A percentile compares a stretch with the other conserved stretches of the same genome.
These are phyloP conservation scores for Plenodomus tracheiphilus DNA, from an alignment of 2,329 filamentous ascomycete genomes.

Conservation along the genomic window DNA sequence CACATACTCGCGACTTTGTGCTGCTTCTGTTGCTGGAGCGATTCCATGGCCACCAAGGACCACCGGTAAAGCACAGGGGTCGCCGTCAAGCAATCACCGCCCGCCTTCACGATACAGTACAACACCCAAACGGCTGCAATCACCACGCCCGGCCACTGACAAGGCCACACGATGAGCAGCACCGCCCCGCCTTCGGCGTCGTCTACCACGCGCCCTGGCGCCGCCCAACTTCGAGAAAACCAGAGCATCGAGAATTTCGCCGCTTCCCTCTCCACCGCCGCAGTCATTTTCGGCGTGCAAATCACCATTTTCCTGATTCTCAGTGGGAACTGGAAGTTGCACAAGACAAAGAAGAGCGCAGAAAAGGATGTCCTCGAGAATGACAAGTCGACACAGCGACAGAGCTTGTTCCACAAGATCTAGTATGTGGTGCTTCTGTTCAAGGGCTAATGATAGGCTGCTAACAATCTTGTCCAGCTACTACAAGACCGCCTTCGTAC, in stretches of 20 bases:
- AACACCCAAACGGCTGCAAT: conserved; percentile 4
- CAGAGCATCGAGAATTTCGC: conserved; percentile 45
- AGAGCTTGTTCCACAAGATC: conserved; percentile 44
- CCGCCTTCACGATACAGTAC: not conserved
- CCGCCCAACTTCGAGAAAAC: conserved; percentile 23
- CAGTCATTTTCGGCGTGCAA: conserved; percentile 42
- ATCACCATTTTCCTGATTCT: conserved; percentile 40
- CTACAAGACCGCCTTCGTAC: conserved; percentile 45
- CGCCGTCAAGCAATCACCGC: not conserved
- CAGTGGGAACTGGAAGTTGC: conserved; percentile 44
- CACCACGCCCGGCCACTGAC: not conserved
- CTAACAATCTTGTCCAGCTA: conserved; percentile 23
- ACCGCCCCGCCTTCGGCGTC: conserved; percentile 3
- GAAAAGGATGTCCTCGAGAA: not conserved
- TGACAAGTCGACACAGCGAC: conserved; percentile 29
- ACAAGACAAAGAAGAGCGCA: conserved; percentile 22
- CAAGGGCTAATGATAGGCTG: not conserved
- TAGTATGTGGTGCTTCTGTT: conserved; percentile 28
- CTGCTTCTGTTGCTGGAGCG: not conserved
- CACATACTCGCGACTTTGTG: conserved; percentile 2
- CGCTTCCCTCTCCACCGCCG: conserved; percentile 41
- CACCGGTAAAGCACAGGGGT: conserved; percentile 14
- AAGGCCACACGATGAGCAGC: conserved; percentile 10
- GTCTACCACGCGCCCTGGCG: conserved; percentile 6
- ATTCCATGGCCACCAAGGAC: conserved; percentile 9